Conservation (phyloP, 2,329 filamentous ascomycete species). For the Botrytis paeoniae region DNA sequence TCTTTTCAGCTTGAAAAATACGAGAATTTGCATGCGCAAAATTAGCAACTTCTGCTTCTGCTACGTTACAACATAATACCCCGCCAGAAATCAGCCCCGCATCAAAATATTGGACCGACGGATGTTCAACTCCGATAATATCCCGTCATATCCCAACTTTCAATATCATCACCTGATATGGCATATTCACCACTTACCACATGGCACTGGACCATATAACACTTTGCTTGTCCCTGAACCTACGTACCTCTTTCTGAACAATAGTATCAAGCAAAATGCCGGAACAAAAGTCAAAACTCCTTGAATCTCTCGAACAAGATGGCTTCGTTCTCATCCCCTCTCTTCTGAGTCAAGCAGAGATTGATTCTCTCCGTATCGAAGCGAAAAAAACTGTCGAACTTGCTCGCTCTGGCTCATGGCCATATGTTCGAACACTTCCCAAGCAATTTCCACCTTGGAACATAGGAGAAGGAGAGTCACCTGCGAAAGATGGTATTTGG, state of each 20-base stretch:
- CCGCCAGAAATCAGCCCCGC: conserved; percentile 9
- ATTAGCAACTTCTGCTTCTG: background rate
- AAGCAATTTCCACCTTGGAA: conserved; percentile 91
- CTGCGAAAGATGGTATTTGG: conserved; percentile 67
- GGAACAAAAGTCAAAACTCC: conserved; percentile 26
- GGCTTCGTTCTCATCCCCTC: conserved; percentile 74
- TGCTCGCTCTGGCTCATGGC: conserved; percentile 72
- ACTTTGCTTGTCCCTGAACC: background rate
- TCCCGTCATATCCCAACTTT: conserved; percentile 1
- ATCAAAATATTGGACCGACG: background rate
- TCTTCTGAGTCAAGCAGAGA: conserved; percentile 54
- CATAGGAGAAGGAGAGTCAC: conserved; percentile 31
- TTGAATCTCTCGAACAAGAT: conserved; percentile 55
- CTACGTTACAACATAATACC: conserved; percentile 5
- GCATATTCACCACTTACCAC: background rate
- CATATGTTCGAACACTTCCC: conserved; percentile 75
- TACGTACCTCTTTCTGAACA: too few relatives aligned
- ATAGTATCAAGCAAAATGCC: conserved; percentile 21
- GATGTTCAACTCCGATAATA: conserved; percentile 3
- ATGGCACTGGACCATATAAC: background rate
- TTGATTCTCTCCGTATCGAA: conserved; percentile 59
- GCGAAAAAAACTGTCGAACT: conserved; percentile 55
- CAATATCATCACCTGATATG: conserved; percentile 8
- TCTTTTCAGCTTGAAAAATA: background rate
- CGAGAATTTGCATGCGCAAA: background rate